Evolutionary conservation across 2,329 filamentous ascomycete species (phyloP), one percentile per base, ranked within the genome.

Genomic region (Kalmusia sp.): DNA sequence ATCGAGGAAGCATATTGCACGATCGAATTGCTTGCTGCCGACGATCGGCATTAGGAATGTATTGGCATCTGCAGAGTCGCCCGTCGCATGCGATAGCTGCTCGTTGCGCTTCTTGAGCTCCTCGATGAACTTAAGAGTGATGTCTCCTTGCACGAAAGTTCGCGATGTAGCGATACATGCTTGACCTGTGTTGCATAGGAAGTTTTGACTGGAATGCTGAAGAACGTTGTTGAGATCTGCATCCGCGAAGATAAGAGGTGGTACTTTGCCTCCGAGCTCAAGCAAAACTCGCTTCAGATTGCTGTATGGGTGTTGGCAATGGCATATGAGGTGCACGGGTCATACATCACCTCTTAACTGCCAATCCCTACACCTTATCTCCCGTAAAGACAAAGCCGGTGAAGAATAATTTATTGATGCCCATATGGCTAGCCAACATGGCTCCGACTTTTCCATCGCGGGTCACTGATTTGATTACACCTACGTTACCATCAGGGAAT

Each of bases 151-250:
- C 3, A 74, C 60, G 28, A 70, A 67, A 2, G 84, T 76, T 4
- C 83, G 76, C 3, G 81, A 82, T 50, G 81, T 84, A 0, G 84
- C 83, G 60, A 84, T 77, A 67, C 85, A 88, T 1, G 79, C 77
- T 61, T 87, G 84, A 0, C 83, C 82, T 34, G 79, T 80, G 63
- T 84, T 80, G 57, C 76, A 74, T 51, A 81, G 76, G 49, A 87
- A 69, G 38, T 54, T 58, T n/a, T 59, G 57, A 17, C 57, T 60
- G 43, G 62, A 57, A 44, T 64, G 58, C 14, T 45, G 22, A 2
- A 68, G 54, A 3, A 78, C 79, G 37, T 77, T 71, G n/a, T 80
- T 74, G 9, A 82, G 69, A 58, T 82, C 74, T 60, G 75, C 77
- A 53, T 80, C 77, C 27, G 74, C 61, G 61, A 80, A 80, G 34